Conservation (phyloP, 1,139 yeast species). For the Debaryomyces nepalensis region DNA sequence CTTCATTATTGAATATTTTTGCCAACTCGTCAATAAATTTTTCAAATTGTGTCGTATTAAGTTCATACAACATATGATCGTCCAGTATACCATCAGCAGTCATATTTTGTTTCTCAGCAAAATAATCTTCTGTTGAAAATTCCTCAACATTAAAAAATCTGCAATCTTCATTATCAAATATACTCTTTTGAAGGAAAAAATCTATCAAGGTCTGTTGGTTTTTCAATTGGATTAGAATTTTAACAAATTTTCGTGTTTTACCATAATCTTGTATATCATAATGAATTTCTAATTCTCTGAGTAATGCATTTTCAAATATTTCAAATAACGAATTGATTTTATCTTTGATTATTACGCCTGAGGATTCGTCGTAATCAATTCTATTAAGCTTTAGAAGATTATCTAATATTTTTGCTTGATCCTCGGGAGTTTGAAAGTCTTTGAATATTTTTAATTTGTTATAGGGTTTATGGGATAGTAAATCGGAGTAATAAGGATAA, state of each 20-base stretch:
- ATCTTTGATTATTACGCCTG: slow-evolving; percentile 42
- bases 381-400: slow-evolving; percentile 44
- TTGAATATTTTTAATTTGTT: slow-evolving; percentile 54
- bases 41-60: slow-evolving; percentile 27
- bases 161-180: slow-evolving; percentile 43
- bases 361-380: slow-evolving; percentile 41
- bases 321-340: slow-evolving; percentile 65
- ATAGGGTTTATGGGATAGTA: slow-evolving; percentile 50
- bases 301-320: slow-evolving; percentile 72
- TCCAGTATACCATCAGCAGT: slow-evolving; percentile 12
- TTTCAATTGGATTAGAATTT: slow-evolving; percentile 40
- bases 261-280: slow-evolving; percentile 56
- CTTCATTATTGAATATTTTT: slow-evolving; percentile 40
- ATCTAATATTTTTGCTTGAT: slow-evolving; percentile 50
- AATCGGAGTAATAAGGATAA: slow-evolving; percentile 50
- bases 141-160: slow-evolving; percentile 37
- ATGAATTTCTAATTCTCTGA: slow-evolving; percentile 70
- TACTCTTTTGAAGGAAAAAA: slow-evolving; percentile 50
- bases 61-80: slow-evolving; percentile 15
- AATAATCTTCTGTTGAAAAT: slow-evolving; percentile 29
- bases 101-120: slow-evolving; percentile 11
- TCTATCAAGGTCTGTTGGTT: slow-evolving; percentile 52
- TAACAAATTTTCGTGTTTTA: slow-evolving; percentile 39
- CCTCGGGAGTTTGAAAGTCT: slow-evolving; percentile 51
- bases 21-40: slow-evolving; percentile 33